These are phyloP conservation scores for Alternaria infectoria DNA, from an alignment of 2,329 filamentous ascomycete species.

Conservation along the genomic window DNA sequence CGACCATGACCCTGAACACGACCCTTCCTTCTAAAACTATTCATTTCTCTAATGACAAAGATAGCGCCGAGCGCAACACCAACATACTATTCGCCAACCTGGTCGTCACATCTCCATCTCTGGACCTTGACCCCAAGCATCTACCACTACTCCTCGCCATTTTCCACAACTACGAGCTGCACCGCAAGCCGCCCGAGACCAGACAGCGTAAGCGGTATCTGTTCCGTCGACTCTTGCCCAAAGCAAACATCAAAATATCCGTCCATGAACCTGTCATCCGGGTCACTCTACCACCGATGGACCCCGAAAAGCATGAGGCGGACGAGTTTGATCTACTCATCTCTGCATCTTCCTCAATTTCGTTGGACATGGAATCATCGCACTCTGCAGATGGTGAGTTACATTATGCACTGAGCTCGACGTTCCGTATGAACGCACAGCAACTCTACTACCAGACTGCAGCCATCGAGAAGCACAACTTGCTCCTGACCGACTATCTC, in stretches of 20 bases:
- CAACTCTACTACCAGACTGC: constrained; percentile 94
- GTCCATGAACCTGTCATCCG: constrained; percentile 95
- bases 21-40: constrained; percentile 95
- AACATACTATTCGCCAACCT: constrained; percentile 97
- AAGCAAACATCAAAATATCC: constrained; percentile 92
- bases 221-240: constrained; percentile 89
- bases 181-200: constrained; percentile 30
- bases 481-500: constrained; percentile 85
- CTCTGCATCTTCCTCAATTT: constrained; percentile 91
- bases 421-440: constrained; percentile 83
- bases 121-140: constrained; percentile 92
- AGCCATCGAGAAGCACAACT: constrained; percentile 79
- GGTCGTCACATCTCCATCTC: constrained; percentile 91
- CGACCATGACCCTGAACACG: constrained; percentile 91
- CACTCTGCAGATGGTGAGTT: constrained; percentile 83
- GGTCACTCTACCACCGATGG: constrained; percentile 82
- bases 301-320: constrained; percentile 60
- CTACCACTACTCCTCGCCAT: constrained; percentile 83
- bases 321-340: constrained; percentile 96
- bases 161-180: constrained; percentile 59
- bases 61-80: constrained; percentile 84
- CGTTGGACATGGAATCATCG: constrained; percentile 92
- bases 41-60: constrained; percentile 72
- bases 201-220: constrained; percentile 62
- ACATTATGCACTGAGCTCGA: constrained; percentile 85